Conservation (phyloP, 768 basidiomycete species). For the Coprinopsis sp. region DNA sequence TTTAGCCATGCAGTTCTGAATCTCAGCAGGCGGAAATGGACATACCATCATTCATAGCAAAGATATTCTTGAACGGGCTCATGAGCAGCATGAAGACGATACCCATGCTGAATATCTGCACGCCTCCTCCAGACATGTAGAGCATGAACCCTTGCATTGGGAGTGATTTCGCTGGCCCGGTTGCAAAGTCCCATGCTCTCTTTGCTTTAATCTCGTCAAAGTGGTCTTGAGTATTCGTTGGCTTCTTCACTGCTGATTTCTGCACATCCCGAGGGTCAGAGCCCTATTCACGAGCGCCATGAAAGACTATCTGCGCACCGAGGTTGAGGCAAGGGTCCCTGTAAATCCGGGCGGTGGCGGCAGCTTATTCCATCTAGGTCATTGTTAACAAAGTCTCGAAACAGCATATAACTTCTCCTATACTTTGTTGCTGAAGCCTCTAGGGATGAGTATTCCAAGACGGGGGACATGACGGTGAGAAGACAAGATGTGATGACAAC, state of each 20-base stretch:
- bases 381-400: neutral
- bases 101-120: slow-evolving; percentile 96
- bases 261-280: neutral
- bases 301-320: slow-evolving; percentile 21
- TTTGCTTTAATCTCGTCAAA: slow-evolving; percentile 69
- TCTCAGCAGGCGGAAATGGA: slow-evolving; percentile 4
- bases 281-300: neutral
- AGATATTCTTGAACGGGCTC: slow-evolving; percentile 79
- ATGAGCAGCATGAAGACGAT: slow-evolving; percentile 92
- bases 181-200: slow-evolving; percentile 83
- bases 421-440: slow-evolving; percentile 13
- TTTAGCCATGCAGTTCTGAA: neutral
- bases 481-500: neutral
- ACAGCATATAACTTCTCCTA: neutral
- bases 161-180: slow-evolving; percentile 80
- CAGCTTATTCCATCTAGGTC: slow-evolving; percentile 56
- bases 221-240: slow-evolving; percentile 35
- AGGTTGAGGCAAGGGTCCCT: slow-evolving; percentile 31
- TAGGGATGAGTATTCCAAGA: slow-evolving; percentile 13
- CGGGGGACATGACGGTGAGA: slow-evolving; percentile 7
- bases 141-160: slow-evolving; percentile 99
- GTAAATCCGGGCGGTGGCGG: slow-evolving; percentile 66
- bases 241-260: slow-evolving; percentile 43
- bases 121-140: slow-evolving; percentile 95
- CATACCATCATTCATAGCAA: slow-evolving; percentile 77